These are phyloP conservation scores for Curvularia hawaiiensis DNA, from an alignment of 2,329 filamentous ascomycete species.

Conservation along the genomic window DNA sequence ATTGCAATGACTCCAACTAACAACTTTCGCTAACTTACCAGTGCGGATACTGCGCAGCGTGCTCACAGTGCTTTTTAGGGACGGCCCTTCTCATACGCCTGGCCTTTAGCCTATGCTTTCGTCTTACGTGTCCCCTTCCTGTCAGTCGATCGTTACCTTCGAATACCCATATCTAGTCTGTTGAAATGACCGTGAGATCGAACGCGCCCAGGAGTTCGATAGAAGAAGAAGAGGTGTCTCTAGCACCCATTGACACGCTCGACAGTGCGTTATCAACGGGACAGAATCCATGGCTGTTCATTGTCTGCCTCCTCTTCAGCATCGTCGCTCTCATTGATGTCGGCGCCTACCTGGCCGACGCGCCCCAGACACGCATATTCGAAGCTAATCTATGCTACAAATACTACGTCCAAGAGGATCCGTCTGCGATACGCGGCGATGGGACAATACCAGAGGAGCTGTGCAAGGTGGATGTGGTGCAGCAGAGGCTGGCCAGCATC, in stretches of 20 bases:
- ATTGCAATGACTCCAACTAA: not conserved
- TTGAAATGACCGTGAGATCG: slow-evolving; percentile 15
- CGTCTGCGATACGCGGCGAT: slow-evolving; percentile 49
- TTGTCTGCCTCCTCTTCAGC: slow-evolving; percentile 45
- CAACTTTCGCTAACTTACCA: not conserved
- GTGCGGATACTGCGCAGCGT: not conserved
- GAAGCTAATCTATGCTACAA: slow-evolving; percentile 56
- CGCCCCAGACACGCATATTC: slow-evolving; percentile 55
- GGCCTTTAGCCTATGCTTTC: not conserved
- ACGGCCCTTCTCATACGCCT: not conserved
- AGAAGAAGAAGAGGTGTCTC: slow-evolving; percentile 24
- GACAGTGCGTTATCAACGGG: slow-evolving; percentile 3
- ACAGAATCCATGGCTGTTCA: slow-evolving; percentile 41
- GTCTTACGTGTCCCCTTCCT: not conserved
- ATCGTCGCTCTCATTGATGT: slow-evolving; percentile 54
- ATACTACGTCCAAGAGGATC: slow-evolving; percentile 51
- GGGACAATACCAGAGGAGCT: slow-evolving; percentile 54
- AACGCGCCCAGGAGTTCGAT: slow-evolving; percentile 19
- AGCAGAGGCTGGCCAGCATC: slow-evolving; percentile 56
- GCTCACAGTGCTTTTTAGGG: not conserved
- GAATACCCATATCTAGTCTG: not conserved
- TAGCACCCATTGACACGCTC: slow-evolving; percentile 19
- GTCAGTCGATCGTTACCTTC: not conserved
- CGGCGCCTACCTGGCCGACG: slow-evolving; percentile 51
- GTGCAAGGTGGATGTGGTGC: slow-evolving; percentile 57